Evolutionary conservation across 306 rosid genomes (phyloP).

Genomic region (Dalbergia cochinchinensis): DNA sequence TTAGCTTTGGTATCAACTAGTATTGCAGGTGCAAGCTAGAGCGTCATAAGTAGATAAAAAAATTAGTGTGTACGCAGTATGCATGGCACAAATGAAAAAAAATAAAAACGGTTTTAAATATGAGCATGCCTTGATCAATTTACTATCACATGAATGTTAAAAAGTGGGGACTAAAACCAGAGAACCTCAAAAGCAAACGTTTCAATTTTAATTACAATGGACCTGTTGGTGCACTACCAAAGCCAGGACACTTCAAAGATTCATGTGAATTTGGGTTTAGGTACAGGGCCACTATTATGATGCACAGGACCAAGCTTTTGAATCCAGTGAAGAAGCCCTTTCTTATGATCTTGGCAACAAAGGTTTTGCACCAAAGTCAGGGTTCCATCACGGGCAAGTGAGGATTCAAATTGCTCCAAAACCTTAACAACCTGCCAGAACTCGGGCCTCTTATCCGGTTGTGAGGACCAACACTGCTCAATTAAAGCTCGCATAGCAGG

Average conservation of each 20-base stretch:
- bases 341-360: constrained; percentile 76
- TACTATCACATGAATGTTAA: constrained; percentile 49
- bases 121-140: constrained; percentile 56
- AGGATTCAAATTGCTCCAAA: constrained; percentile 79
- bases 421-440: constrained; percentile 93
- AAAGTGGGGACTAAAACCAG: constrained; percentile 50
- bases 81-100: constrained; percentile 26
- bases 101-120: constrained; percentile 47
- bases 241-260: constrained; percentile 54
- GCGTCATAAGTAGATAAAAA: constrained; percentile 34
- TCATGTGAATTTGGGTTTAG: constrained; percentile 86
- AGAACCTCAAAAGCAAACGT: constrained; percentile 58
- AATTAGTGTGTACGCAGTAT: background rate
- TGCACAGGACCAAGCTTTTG: constrained; percentile 85
- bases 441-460: constrained; percentile 86
- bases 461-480: constrained; percentile 89
- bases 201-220: constrained; percentile 70
- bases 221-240: constrained; percentile 62
- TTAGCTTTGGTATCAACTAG: background rate
- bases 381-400: constrained; percentile 75
- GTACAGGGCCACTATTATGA: constrained; percentile 59
- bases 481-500: constrained; percentile 79
- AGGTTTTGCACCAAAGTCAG: constrained; percentile 59
- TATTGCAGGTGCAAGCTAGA: constrained; percentile 21
- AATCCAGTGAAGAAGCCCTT: constrained; percentile 89